These are phyloP conservation scores for Melampsora americana DNA, from an alignment of 1,284 basidiomycete species.

Conservation along the genomic window DNA sequence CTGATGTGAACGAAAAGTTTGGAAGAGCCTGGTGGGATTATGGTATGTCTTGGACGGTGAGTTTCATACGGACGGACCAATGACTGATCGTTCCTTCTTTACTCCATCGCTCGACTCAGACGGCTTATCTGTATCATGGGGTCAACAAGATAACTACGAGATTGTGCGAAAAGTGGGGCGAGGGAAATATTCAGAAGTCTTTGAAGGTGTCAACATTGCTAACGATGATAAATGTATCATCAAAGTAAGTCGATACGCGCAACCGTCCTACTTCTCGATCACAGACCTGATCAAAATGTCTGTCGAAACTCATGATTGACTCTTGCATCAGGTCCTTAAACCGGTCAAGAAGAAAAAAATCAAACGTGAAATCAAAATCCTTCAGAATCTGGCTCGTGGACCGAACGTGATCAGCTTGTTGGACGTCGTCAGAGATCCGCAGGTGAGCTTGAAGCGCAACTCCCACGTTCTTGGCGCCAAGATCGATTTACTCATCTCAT, in stretches of 20 bases:
- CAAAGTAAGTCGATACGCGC: slow-evolving; percentile 59
- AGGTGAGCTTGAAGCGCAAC: slow-evolving; percentile 52
- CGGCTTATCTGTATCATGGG: slow-evolving; percentile 46
- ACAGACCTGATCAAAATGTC: not conserved
- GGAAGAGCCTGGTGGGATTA: slow-evolving; percentile 64
- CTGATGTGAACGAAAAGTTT: slow-evolving; percentile 62
- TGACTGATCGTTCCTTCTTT: not conserved
- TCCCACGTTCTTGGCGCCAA: not conserved
- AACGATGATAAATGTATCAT: slow-evolving; percentile 95
- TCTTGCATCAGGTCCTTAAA: slow-evolving; percentile 70
- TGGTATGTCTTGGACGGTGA: slow-evolving; percentile 54
- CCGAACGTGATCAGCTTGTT: slow-evolving; percentile 80
- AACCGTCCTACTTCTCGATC: not conserved
- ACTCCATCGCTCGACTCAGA: not conserved
- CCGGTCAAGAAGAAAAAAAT: slow-evolving; percentile 99
- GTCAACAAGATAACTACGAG: slow-evolving; percentile 90
- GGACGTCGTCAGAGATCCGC: slow-evolving; percentile 86
- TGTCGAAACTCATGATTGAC: not conserved
- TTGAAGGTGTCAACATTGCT: slow-evolving; percentile 91
- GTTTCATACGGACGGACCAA: slow-evolving; percentile 2
- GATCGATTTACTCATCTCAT: not conserved
- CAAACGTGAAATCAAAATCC: slow-evolving; percentile 97
- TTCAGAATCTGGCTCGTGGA: slow-evolving; percentile 93
- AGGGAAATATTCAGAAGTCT: slow-evolving; percentile 96
- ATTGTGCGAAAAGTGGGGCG: slow-evolving; percentile 94